Conservation (phyloP, 176 grass and related monocot genomes). For the Oryza meridionalis region DNA sequence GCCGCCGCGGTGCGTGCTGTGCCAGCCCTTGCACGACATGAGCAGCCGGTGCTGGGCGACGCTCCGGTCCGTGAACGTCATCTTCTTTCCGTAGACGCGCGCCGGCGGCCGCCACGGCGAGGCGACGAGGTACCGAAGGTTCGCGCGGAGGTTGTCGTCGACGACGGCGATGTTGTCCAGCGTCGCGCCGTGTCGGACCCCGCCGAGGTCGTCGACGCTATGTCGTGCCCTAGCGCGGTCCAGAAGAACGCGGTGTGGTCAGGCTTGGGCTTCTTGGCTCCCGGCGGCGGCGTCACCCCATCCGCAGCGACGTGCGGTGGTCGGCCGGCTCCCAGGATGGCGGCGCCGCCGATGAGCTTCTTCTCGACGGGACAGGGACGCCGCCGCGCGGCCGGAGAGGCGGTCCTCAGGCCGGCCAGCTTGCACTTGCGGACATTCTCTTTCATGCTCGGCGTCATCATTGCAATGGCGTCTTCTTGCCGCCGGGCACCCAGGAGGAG, state of each 20-base stretch:
- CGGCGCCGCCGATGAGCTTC: too few species aligned
- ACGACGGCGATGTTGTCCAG: conserved; percentile 15
- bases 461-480: too few species aligned
- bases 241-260: background rate
- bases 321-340: too few species aligned
- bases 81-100: conserved; percentile 5
- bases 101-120: background rate
- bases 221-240: background rate
- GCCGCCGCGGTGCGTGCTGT: too few species aligned
- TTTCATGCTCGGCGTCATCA: too few species aligned
- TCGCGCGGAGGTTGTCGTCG: background rate
- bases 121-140: background rate
- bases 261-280: background rate
- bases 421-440: too few species aligned
- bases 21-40: conserved; percentile 19
- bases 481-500: too few species aligned
- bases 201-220: background rate
- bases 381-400: too few species aligned
- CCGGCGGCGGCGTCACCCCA: background rate
- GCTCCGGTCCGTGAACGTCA: background rate
- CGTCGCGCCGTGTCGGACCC: background rate
- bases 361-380: too few species aligned
- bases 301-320: too few species aligned
- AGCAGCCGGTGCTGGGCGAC: background rate
- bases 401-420: too few species aligned